Conservation (phyloP, 371 early-diverging fungal genomes). For the Blastocladiella emersonii region DNA sequence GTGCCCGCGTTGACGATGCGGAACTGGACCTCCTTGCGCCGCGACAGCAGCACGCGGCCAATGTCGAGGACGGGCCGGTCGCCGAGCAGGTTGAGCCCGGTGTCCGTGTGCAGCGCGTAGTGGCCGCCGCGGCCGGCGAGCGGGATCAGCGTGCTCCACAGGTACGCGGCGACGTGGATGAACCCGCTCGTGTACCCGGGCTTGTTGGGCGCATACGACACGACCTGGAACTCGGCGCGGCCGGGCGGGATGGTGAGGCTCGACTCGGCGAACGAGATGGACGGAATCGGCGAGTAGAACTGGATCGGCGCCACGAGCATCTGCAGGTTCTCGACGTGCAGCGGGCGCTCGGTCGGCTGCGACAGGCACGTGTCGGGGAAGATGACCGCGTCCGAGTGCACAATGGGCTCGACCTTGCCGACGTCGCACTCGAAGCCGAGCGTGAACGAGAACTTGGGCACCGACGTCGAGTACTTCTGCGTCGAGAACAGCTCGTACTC, state of each 20-base stretch:
- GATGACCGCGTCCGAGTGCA: background rate
- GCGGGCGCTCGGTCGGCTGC: background rate
- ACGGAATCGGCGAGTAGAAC: background rate
- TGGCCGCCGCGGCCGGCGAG: background rate
- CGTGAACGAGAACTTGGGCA: background rate
- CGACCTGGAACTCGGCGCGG: background rate
- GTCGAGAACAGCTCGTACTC: background rate
- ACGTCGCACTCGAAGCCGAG: conserved; percentile 2
- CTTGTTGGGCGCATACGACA: background rate
- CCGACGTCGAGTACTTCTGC: background rate
- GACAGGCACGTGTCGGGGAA: background rate
- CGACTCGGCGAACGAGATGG: background rate
- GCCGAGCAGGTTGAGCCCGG: background rate
- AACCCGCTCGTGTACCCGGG: too few relatives aligned
- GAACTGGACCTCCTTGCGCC: conserved; percentile 5
- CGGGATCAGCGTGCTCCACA: background rate
- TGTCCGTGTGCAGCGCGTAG: background rate
- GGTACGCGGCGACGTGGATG: background rate
- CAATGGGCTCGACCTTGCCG: conserved; percentile 1
- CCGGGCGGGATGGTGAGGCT: background rate
- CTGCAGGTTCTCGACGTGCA: background rate
- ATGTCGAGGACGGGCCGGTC: conserved; percentile 13
- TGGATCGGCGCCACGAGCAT: background rate
- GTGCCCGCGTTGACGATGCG: background rate
- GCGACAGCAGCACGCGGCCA: background rate